A percentile compares a stretch with the other conserved stretches of the same genome.
These are phyloP conservation scores for Tylopilus orsonianus DNA, from an alignment of 1,284 basidiomycete genomes.

Conservation along the genomic window DNA sequence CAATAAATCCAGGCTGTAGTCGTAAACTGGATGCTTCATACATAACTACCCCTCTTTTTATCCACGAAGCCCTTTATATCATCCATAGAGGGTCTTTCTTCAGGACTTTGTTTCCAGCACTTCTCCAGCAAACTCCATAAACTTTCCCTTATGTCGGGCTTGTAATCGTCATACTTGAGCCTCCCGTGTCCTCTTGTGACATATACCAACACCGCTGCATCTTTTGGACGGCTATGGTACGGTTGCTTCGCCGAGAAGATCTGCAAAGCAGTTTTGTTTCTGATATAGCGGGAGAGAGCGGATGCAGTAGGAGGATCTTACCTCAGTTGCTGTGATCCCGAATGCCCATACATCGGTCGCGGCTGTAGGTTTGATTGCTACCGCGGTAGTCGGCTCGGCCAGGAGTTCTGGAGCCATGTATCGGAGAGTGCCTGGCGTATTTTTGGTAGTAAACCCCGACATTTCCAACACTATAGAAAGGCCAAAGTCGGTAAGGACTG, in stretches of 20 bases:
- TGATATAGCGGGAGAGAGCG: neutral
- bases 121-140: conserved; percentile 22
- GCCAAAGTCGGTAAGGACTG: conserved; percentile 33
- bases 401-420: conserved; percentile 33
- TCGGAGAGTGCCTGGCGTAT: conserved; percentile 27
- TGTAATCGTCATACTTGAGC: conserved; percentile 26
- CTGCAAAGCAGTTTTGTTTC: conserved; percentile 6
- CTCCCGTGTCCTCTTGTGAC: conserved; percentile 17
- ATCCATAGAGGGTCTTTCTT: conserved; percentile 14
- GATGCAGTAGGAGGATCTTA: conserved; percentile 1
- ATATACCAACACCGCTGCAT: conserved; percentile 19
- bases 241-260: conserved; percentile 27
- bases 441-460: conserved; percentile 31
- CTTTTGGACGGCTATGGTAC: conserved; percentile 15
- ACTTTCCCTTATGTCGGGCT: conserved; percentile 11
- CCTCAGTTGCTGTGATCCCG: conserved; percentile 31
- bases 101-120: conserved; percentile 22
- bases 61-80: conserved; percentile 20
- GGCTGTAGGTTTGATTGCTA: conserved; percentile 19
- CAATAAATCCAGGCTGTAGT: conserved; percentile 39
- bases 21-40: neutral
- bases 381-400: conserved; percentile 6
- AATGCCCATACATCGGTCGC: conserved; percentile 31
- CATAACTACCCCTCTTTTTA: conserved; percentile 16
- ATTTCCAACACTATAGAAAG: conserved; percentile 31